Conservation (phyloP, 2,329 filamentous ascomycete species). For the Sporothrix pseudoabietina region DNA sequence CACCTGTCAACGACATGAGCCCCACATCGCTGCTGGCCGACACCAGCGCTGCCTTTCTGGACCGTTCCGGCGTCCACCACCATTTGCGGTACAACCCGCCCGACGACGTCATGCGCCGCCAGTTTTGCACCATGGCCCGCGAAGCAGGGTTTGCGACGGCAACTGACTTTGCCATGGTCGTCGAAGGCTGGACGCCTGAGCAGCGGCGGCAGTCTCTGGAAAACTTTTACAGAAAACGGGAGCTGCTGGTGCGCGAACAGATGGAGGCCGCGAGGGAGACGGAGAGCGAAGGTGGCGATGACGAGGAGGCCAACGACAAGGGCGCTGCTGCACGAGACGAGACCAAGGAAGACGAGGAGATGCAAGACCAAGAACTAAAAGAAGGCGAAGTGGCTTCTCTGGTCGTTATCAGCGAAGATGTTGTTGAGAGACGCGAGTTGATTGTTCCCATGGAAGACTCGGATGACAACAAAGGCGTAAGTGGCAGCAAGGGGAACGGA, state of each 20-base stretch:
- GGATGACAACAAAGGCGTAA: not conserved
- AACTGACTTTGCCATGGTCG: conserved; percentile 83
- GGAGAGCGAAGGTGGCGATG: conserved; percentile 29
- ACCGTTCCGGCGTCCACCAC: conserved; percentile 34
- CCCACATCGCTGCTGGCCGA: conserved; percentile 57
- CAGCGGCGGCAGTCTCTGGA: conserved; percentile 77
- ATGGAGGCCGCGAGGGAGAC: conserved; percentile 29
- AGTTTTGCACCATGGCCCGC: conserved; percentile 89
- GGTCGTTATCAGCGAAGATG: conserved; percentile 23
- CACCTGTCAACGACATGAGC: conserved; percentile 19
- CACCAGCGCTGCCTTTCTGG: conserved; percentile 41
- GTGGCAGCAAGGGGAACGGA: not conserved
- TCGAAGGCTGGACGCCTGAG: conserved; percentile 88
- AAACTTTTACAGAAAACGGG: conserved; percentile 72
- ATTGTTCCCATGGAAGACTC: not conserved
- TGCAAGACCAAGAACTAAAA: not conserved
- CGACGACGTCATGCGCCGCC: conserved; percentile 70
- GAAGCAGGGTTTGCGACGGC: conserved; percentile 74
- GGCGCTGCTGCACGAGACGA: not conserved
- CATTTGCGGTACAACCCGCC: conserved; percentile 70
- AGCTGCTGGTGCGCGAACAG: conserved; percentile 49
- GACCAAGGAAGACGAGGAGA: not conserved
- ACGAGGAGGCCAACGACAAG: not conserved
- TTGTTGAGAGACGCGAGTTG: conserved; percentile 21
- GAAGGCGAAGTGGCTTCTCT: conserved; percentile 24